Evolutionary conservation across 1,284 basidiomycete species (phyloP).

Genomic region (Veloporphyrellus conicus): DNA sequence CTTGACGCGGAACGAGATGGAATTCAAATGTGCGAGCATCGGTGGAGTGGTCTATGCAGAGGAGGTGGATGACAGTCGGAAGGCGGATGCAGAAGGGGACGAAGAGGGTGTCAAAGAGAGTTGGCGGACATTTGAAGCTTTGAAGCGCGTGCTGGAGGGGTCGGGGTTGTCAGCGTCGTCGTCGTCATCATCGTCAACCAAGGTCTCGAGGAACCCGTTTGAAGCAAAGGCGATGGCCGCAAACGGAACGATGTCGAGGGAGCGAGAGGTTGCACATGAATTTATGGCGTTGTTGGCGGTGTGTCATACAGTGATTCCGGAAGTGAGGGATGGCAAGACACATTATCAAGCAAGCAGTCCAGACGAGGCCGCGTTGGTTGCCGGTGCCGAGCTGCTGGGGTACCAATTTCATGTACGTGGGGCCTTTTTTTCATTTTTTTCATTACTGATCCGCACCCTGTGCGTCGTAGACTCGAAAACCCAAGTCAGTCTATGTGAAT

Average conservation of each 20-base stretch:
- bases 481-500: slow-evolving; percentile 89
- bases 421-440: slow-evolving; percentile 26
- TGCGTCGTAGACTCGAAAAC: slow-evolving; percentile 77
- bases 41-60: slow-evolving; percentile 89
- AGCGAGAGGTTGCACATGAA: slow-evolving; percentile 68
- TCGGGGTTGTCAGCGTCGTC: not conserved
- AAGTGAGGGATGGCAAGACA: slow-evolving; percentile 79
- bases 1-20: slow-evolving; percentile 97
- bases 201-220: slow-evolving; percentile 24
- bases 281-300: slow-evolving; percentile 91
- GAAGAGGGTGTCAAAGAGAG: slow-evolving; percentile 46
- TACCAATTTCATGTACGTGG: slow-evolving; percentile 83
- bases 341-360: slow-evolving; percentile 96
- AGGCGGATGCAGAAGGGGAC: slow-evolving; percentile 63
- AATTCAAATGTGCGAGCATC: slow-evolving; percentile 89
- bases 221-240: not conserved
- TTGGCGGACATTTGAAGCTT: slow-evolving; percentile 74
- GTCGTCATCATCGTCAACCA: slow-evolving; percentile 4
- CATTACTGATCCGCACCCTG: not conserved
- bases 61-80: slow-evolving; percentile 65
- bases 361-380: slow-evolving; percentile 94
- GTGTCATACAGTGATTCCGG: slow-evolving; percentile 99
- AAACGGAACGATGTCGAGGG: slow-evolving; percentile 21
- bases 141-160: slow-evolving; percentile 52
- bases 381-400: slow-evolving; percentile 88